These are phyloP conservation scores for Geotrichum histeridarum DNA, from an alignment of 1,139 yeast genomes.

Conservation along the genomic window DNA sequence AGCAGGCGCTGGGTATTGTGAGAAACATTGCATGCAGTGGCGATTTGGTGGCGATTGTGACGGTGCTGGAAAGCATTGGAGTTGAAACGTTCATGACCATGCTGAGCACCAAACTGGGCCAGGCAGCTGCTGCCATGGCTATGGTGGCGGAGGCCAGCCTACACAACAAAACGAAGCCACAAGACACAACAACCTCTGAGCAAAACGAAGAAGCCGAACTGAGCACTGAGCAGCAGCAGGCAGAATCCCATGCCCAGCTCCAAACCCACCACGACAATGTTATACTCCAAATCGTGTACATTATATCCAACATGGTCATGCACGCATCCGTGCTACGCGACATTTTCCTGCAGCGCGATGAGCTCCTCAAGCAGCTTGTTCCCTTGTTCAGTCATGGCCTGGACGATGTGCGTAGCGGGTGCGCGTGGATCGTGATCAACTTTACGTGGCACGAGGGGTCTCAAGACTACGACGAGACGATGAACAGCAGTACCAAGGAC, in stretches of 20 bases:
- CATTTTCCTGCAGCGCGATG: conserved; percentile 42
- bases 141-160: neutral
- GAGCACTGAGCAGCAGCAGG: too few relatives aligned
- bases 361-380: conserved; percentile 40
- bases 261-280: conserved; percentile 27
- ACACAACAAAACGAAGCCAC: too few relatives aligned
- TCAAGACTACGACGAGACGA: neutral
- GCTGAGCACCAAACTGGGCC: conserved; percentile 26
- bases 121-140: neutral
- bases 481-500: neutral
- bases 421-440: conserved; percentile 57
- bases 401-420: conserved; percentile 47
- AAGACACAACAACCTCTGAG: too few relatives aligned
- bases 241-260: too few relatives aligned
- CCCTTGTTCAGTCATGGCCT: conserved; percentile 38
- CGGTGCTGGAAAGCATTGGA: conserved; percentile 39
- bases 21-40: conserved; percentile 66
- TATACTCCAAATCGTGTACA: conserved; percentile 47
- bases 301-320: conserved; percentile 55
- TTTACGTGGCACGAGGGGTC: conserved; percentile 47
- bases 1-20: conserved; percentile 64
- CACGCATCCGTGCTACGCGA: conserved; percentile 48
- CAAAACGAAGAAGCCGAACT: too few relatives aligned
- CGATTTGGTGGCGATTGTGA: conserved; percentile 48
- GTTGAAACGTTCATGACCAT: conserved; percentile 32